phyloP scores from a whole-genome alignment of 345 rosid species.

The Clarkia xantiana region DNA sequence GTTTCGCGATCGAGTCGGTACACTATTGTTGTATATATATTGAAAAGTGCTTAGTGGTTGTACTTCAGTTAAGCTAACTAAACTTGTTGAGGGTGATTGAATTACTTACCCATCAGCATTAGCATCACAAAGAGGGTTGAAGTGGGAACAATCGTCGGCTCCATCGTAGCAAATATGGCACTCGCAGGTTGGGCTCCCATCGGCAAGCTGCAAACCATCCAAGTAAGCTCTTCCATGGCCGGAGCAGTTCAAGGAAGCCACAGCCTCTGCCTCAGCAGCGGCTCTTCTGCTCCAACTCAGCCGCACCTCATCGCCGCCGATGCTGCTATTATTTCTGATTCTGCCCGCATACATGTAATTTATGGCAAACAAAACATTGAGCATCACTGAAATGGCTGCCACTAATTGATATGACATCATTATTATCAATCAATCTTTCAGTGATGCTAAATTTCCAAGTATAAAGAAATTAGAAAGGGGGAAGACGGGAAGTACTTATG shows the following conservation, averaged over 20 bases:
- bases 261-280: slow-evolving; percentile 47
- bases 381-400: slow-evolving; percentile 3
- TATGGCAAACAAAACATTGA: slow-evolving; percentile 9
- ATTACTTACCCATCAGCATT: slow-evolving; percentile 31
- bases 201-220: slow-evolving; percentile 28
- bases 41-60: too few relatives aligned
- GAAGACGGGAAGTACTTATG: too few relatives aligned
- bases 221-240: slow-evolving; percentile 64
- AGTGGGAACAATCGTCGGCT: slow-evolving; percentile 34
- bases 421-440: too few relatives aligned
- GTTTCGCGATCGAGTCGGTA: too few relatives aligned
- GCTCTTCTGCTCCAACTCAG: slow-evolving; percentile 46
- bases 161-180: slow-evolving; percentile 48
- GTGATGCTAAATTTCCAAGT: too few relatives aligned
- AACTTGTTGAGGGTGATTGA: too few relatives aligned
- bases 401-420: not conserved
- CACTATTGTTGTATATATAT: too few relatives aligned
- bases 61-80: too few relatives aligned
- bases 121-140: slow-evolving; percentile 26
- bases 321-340: slow-evolving; percentile 7
- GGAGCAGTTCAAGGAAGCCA: slow-evolving; percentile 45
- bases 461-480: too few relatives aligned
- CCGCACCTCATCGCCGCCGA: too few relatives aligned
- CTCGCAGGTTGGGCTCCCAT: slow-evolving; percentile 31
- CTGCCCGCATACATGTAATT: slow-evolving; percentile 7